A percentile compares a stretch with the other conserved stretches of the same genome.
phyloP scores from a whole-genome alignment of 164 flowering plant genomes.

The Vitis amurensis region DNA sequence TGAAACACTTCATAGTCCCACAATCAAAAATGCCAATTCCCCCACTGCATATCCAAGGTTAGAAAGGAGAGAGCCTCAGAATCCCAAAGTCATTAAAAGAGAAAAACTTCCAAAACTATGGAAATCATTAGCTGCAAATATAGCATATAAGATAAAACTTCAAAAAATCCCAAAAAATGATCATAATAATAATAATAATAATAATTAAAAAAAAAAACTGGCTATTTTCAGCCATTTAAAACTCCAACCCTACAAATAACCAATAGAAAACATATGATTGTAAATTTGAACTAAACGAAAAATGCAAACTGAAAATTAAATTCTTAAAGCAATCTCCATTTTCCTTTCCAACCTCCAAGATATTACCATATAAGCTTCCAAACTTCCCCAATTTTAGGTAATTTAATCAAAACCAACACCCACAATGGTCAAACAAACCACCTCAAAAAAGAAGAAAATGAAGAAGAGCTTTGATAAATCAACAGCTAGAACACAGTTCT shows the following conservation, averaged over 20 bases:
- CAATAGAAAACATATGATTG: background rate
- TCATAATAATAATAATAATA: background rate
- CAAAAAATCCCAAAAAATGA: background rate
- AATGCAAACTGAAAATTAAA: background rate
- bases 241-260: background rate
- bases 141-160: background rate
- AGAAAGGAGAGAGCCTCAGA: conserved; percentile 1
- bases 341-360: background rate
- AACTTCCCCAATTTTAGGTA: background rate
- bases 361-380: background rate
- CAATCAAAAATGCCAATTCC: conserved; percentile 6
- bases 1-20: conserved; percentile 65
- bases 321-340: background rate
- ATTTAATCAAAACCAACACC: background rate
- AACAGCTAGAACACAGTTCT: background rate
- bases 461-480: background rate
- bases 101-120: background rate
- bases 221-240: background rate
- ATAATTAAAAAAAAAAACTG: background rate
- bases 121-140: background rate
- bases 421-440: background rate
- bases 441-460: background rate
- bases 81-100: background rate
- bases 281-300: background rate
- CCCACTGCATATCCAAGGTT: conserved; percentile 16